A percentile compares a stretch with the other conserved stretches of the same genome.
Conservation (phyloP, 1,139 yeast genomes). For the Suhomyces atakaporum region DNA sequence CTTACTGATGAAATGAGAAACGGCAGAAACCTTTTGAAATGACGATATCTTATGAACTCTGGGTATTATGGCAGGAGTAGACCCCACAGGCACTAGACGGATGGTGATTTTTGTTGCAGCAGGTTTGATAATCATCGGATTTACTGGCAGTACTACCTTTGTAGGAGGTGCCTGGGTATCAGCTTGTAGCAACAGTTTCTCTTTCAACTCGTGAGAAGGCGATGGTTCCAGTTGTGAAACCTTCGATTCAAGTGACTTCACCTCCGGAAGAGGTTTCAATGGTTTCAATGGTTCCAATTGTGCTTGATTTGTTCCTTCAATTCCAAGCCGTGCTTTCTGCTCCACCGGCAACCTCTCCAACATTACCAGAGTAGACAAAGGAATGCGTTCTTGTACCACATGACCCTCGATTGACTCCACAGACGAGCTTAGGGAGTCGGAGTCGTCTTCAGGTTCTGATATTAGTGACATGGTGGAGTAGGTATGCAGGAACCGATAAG, state of each 20-base stretch:
- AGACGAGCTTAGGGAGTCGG: constrained; percentile 7
- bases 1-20: constrained; percentile 46
- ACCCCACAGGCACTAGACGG: constrained; percentile 61
- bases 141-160: not conserved
- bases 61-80: constrained; percentile 53
- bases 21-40: constrained; percentile 47
- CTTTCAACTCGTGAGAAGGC: no score
- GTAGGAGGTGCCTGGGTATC: no score
- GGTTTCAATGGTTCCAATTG: not conserved
- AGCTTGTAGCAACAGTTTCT: no score
- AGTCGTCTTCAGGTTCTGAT: constrained; percentile 11
- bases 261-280: no score
- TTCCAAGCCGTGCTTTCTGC: constrained; percentile 16
- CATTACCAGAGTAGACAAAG: constrained; percentile 28
- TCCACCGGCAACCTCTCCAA: constrained; percentile 21
- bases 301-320: constrained; percentile 11
- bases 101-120: constrained; percentile 36
- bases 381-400: constrained; percentile 20
- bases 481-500: no score
- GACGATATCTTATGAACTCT: constrained; percentile 50
- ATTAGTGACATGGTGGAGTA: constrained; percentile 3
- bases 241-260: no score
- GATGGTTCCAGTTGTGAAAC: no score
- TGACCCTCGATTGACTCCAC: constrained; percentile 9
- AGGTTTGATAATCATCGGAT: not conserved